phyloP scores from a whole-genome alignment of 164 flowering plant species.

The Saururus chinensis region DNA sequence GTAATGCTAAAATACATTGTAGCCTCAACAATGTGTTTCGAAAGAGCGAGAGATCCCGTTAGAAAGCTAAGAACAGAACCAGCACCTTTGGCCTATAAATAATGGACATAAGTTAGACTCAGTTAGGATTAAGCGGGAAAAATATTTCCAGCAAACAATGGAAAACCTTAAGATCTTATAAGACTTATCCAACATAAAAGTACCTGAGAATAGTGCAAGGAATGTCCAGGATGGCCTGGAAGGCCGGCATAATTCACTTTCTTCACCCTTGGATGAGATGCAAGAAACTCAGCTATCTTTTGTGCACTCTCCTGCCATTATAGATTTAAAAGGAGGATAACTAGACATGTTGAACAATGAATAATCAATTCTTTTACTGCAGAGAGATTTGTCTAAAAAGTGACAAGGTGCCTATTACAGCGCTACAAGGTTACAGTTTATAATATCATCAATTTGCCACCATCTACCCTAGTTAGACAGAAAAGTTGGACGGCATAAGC shows the following conservation, averaged over 20 bases:
- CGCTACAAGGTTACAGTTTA: neutral
- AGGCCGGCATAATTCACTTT: slow-evolving; percentile 92
- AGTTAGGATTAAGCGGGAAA: neutral
- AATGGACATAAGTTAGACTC: neutral
- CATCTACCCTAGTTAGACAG: neutral
- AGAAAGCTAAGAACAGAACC: slow-evolving; percentile 93
- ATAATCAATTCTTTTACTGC: neutral
- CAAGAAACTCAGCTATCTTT: slow-evolving; percentile 85
- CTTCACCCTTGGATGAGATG: slow-evolving; percentile 74
- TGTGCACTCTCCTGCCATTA: slow-evolving; percentile 77
- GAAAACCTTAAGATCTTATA: too few species aligned
- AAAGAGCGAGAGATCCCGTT: slow-evolving; percentile 85
- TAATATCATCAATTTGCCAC: neutral
- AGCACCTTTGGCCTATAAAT: slow-evolving; percentile 80
- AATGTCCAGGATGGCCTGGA: slow-evolving; percentile 74
- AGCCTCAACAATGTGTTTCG: slow-evolving; percentile 75
- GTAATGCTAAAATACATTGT: slow-evolving; percentile 89
- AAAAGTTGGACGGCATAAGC: neutral
- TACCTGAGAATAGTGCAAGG: slow-evolving; percentile 93
- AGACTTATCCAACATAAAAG: neutral
- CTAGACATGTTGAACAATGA: neutral
- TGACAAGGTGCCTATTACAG: too few species aligned
- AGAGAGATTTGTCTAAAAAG: neutral
- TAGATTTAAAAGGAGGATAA: neutral
- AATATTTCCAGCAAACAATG: neutral